phyloP scores from a whole-genome alignment of 2,329 filamentous ascomycete genomes.

The Xylogone sp. region DNA sequence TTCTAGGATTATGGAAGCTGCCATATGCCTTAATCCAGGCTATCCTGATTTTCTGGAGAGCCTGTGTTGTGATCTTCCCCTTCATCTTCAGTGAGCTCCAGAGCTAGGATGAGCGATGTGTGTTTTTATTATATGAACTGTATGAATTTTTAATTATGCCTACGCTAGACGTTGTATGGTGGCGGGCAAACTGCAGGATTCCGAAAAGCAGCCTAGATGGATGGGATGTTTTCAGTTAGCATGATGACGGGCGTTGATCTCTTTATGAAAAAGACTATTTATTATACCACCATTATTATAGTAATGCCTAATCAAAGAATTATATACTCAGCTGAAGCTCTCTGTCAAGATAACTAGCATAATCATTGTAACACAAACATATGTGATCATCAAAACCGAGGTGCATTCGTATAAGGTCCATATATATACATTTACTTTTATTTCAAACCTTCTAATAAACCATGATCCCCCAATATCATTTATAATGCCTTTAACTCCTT shows the following conservation, averaged over 20 bases:
- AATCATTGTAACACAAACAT: no score
- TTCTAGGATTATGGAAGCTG: conserved; percentile 49
- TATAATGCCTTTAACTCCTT: conserved; percentile 93
- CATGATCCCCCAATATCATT: no score
- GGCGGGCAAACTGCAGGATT: not conserved
- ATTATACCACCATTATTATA: no score
- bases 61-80: conserved; percentile 77
- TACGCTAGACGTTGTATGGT: not conserved
- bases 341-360: no score
- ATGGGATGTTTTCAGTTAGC: no score
- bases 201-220: no score
- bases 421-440: not conserved
- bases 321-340: no score
- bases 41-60: conserved; percentile 72
- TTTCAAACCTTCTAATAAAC: not conserved
- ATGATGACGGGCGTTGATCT: no score
- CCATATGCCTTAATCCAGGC: conserved; percentile 64
- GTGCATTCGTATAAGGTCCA: not conserved
- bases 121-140: not conserved
- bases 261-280: no score
- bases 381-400: no score
- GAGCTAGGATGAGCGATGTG: conserved; percentile 11
- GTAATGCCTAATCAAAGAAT: no score
- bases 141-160: not conserved
- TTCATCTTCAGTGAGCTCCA: conserved; percentile 69